A percentile compares a stretch with the other conserved stretches of the same genome.
Evolutionary conservation across 1,284 basidiomycete species (phyloP).

Genomic region (Wallemia hederae): DNA sequence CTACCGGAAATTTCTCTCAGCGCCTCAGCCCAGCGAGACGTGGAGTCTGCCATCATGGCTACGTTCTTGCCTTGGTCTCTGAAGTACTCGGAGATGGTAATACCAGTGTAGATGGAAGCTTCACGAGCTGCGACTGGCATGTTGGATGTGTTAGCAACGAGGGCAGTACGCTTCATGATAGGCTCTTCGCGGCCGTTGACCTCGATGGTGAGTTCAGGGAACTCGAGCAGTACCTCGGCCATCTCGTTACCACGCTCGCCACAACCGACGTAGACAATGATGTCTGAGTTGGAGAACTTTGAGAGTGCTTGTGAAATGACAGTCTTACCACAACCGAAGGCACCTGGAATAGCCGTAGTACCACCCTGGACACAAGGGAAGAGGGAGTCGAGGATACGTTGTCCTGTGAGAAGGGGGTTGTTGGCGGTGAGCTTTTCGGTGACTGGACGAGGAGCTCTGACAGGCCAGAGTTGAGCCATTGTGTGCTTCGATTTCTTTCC

Average conservation of each 20-base stretch:
- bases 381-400: constrained; percentile 84
- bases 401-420: constrained; percentile 76
- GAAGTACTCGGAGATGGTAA: constrained; percentile 98
- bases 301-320: constrained; percentile 85
- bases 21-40: constrained; percentile 97
- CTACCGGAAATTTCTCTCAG: constrained; percentile 98
- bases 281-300: constrained; percentile 98
- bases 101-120: constrained; percentile 98
- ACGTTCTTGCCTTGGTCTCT: constrained; percentile 95
- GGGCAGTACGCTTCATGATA: constrained; percentile 98
- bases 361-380: constrained; percentile 99
- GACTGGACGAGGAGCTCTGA: constrained; percentile 84
- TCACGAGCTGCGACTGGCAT: constrained; percentile 99
- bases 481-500: constrained; percentile 79
- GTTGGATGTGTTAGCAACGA: constrained; percentile 98
- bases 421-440: constrained; percentile 81
- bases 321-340: constrained; percentile 94
- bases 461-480: constrained; percentile 96
- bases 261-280: constrained; percentile 96
- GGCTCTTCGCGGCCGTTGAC: constrained; percentile 71
- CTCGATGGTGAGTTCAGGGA: constrained; percentile 82
- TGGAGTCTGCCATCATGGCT: constrained; percentile 99
- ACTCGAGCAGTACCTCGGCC: constrained; percentile 87
- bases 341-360: constrained; percentile 94
- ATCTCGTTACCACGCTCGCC: constrained; percentile 87